phyloP scores from a whole-genome alignment of 2,329 filamentous ascomycete genomes.

The Fusarium camptoceras region DNA sequence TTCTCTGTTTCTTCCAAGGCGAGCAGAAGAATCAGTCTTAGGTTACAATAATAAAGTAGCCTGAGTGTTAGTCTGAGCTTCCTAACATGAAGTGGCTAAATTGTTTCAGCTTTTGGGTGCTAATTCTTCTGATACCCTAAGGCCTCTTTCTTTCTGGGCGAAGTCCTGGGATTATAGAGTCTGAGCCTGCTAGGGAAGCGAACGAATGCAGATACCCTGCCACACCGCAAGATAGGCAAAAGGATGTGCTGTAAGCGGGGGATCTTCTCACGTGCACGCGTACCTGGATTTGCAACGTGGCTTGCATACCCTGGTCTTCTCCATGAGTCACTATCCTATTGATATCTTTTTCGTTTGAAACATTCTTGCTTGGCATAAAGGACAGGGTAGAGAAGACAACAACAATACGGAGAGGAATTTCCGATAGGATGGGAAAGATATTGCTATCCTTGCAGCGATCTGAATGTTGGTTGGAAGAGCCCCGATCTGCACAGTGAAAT shows the following conservation, averaged over 20 bases:
- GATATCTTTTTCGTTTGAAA: not conserved
- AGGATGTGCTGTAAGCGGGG: not conserved
- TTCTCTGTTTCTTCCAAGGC: not conserved
- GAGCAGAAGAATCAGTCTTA: not conserved
- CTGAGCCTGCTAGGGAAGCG: too few species aligned
- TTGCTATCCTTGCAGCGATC: slow-evolving; percentile 1
- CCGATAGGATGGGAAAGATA: not conserved
- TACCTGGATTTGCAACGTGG: slow-evolving; percentile 9
- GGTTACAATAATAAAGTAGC: accelerated
- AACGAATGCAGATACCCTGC: not conserved
- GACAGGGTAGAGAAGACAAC: not conserved
- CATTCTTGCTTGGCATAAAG: not conserved
- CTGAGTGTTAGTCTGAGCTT: not conserved
- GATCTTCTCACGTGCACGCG: not conserved
- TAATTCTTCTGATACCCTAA: not conserved
- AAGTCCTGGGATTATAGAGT: not conserved
- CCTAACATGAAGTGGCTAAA: not conserved
- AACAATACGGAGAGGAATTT: not conserved
- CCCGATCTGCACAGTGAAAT: slow-evolving; percentile 1
- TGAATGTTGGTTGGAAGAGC: not conserved
- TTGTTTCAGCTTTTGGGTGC: too few species aligned
- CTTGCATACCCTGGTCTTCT: not conserved
- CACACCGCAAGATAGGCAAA: slow-evolving; percentile 5
- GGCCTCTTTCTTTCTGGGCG: too few species aligned
- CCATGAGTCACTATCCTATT: not conserved